Evolutionary conservation across 345 rosid species (phyloP).

Genomic region (Citrus mangshanensis): DNA sequence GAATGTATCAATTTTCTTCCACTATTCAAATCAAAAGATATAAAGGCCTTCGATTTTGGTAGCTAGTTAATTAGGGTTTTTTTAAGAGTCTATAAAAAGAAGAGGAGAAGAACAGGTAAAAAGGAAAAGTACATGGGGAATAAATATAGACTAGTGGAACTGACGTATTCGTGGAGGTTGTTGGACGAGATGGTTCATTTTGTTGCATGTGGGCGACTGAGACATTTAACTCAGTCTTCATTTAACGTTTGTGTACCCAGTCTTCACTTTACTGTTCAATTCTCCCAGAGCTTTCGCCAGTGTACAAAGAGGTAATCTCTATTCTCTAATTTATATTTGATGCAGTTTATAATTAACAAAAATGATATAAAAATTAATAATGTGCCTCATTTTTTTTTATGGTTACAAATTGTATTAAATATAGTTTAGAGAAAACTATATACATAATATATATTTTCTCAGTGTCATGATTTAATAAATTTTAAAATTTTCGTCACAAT

Average conservation of each 20-base stretch:
- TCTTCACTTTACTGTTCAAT: not conserved
- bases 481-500: too few relatives aligned
- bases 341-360: too few relatives aligned
- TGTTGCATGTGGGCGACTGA: conserved; percentile 39
- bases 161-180: conserved; percentile 23
- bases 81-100: not conserved
- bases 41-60: not conserved
- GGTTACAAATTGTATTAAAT: too few relatives aligned
- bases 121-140: conserved; percentile 15
- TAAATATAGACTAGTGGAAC: conserved; percentile 13
- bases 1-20: not conserved
- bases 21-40: not conserved
- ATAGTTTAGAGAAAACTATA: too few relatives aligned
- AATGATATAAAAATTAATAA: too few relatives aligned
- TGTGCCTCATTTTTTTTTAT: too few relatives aligned
- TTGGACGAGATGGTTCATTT: conserved; percentile 27
- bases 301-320: too few relatives aligned
- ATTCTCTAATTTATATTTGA: too few relatives aligned
- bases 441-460: too few relatives aligned
- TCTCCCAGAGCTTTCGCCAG: not conserved
- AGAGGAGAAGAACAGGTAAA: not conserved
- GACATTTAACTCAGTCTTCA: conserved; percentile 14
- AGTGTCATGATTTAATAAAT: too few relatives aligned
- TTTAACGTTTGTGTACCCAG: not conserved
- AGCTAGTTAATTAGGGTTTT: conserved; percentile 15